Percentiles rank a stretch among this genome's conserved stretches.
Conservation (phyloP, 2,329 filamentous ascomycete species). For the Fusarium metavorans region DNA sequence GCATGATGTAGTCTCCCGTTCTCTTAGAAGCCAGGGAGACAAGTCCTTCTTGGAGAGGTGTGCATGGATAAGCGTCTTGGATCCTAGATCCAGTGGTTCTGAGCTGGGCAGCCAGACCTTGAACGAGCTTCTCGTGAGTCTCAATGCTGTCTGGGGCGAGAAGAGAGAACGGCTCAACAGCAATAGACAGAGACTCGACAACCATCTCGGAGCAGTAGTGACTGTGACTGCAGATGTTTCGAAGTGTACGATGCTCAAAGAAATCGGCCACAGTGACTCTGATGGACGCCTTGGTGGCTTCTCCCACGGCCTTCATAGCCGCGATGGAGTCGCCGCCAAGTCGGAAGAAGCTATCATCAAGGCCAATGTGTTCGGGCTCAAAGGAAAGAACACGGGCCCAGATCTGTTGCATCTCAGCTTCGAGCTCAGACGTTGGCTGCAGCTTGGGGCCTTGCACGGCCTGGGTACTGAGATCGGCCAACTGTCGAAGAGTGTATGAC, state of each 20-base stretch:
- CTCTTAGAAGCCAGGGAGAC: slow-evolving; percentile 46
- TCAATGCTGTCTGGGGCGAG: slow-evolving; percentile 49
- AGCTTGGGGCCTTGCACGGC: neutral
- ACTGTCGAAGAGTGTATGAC: neutral
- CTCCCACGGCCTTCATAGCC: slow-evolving; percentile 62
- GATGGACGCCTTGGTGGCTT: slow-evolving; percentile 53
- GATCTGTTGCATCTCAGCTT: slow-evolving; percentile 45
- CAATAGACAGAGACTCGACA: slow-evolving; percentile 52
- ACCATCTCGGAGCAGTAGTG: slow-evolving; percentile 34
- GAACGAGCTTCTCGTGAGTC: neutral
- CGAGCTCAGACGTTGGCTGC: neutral
- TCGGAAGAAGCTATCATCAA: slow-evolving; percentile 61
- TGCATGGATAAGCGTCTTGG: slow-evolving; percentile 53
- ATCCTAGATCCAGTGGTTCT: slow-evolving; percentile 5
- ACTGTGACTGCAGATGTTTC: neutral
- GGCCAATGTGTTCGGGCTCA: slow-evolving; percentile 48
- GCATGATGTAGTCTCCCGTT: slow-evolving; percentile 31
- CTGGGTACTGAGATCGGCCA: neutral
- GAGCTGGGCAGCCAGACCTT: neutral
- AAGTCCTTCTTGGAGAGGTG: slow-evolving; percentile 51
- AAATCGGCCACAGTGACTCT: slow-evolving; percentile 58
- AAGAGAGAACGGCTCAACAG: slow-evolving; percentile 62
- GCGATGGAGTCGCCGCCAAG: slow-evolving; percentile 62
- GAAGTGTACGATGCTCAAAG: slow-evolving; percentile 44
- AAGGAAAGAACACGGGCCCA: slow-evolving; percentile 54